Percentiles rank a stretch among this genome's conserved stretches.
Evolutionary conservation across 1,284 basidiomycete genomes (phyloP).

Genomic region (Apiotrichum akiyoshidainum): DNA sequence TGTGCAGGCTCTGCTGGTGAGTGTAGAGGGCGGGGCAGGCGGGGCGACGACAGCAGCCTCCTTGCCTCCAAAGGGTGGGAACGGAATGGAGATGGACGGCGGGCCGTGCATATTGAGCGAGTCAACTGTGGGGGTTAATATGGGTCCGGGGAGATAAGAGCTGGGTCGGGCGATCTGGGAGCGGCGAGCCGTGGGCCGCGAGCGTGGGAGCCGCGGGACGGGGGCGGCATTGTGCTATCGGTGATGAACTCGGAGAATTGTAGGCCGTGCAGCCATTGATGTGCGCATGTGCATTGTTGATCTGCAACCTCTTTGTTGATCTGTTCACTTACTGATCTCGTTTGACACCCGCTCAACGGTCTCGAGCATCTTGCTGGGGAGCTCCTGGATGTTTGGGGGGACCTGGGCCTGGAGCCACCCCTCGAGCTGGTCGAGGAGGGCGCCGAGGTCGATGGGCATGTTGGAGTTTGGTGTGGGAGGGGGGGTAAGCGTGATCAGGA

Average conservation of each 20-base stretch:
- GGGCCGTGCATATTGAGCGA: conserved; percentile 47
- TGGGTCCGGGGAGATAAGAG: no score
- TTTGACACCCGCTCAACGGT: conserved; percentile 45
- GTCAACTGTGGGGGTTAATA: conserved; percentile 34
- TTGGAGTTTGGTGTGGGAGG: background rate
- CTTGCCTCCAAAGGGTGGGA: conserved; percentile 45
- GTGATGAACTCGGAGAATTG: background rate
- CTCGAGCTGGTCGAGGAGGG: conserved; percentile 48
- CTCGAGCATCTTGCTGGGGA: conserved; percentile 46
- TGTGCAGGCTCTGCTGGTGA: conserved; percentile 12
- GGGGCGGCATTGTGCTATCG: background rate
- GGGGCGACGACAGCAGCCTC: conserved; percentile 32
- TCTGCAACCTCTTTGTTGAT: no score
- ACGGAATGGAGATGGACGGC: conserved; percentile 46
- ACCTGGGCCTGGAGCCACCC: conserved; percentile 48
- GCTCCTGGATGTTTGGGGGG: conserved; percentile 44
- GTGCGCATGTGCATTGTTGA: background rate
- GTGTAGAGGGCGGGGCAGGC: conserved; percentile 23
- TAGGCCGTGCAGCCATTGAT: background rate
- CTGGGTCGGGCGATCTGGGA: no score
- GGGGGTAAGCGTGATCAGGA: background rate
- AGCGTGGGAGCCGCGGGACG: no score
- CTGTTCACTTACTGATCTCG: conserved; percentile 41
- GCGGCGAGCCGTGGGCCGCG: no score
- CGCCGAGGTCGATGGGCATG: conserved; percentile 40